Evolutionary conservation across 225 moss, liverwort and hornwort species (phyloP).

Genomic region (Anthoceros angustus): DNA sequence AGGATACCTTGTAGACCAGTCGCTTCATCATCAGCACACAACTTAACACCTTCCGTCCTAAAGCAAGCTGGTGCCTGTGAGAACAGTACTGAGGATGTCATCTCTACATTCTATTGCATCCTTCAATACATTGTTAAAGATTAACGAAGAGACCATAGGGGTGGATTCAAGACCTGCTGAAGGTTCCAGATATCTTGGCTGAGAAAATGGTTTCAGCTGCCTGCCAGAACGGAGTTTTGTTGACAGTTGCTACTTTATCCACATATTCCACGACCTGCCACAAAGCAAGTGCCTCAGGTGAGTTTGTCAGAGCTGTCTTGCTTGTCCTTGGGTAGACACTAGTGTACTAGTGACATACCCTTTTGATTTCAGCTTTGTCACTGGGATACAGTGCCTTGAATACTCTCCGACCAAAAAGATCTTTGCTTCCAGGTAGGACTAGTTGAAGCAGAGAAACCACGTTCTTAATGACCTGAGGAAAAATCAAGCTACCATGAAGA

Average conservation of each 20-base stretch:
- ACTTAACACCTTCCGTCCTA: slow-evolving; percentile 58
- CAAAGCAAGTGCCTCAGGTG: not conserved
- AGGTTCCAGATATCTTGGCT: slow-evolving; percentile 83
- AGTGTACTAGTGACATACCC: slow-evolving; percentile 19
- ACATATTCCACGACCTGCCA: slow-evolving; percentile 68
- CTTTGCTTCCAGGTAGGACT: slow-evolving; percentile 57
- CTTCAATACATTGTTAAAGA: not conserved
- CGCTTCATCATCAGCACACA: slow-evolving; percentile 55
- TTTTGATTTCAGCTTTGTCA: slow-evolving; percentile 55
- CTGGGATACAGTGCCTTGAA: slow-evolving; percentile 67
- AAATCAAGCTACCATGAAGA: not conserved
- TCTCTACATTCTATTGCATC: not conserved
- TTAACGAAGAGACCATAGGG: not conserved
- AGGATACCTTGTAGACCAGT: slow-evolving; percentile 50
- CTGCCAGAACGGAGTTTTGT: slow-evolving; percentile 39
- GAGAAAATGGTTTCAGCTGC: slow-evolving; percentile 62
- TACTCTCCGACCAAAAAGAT: slow-evolving; percentile 48
- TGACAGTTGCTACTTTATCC: slow-evolving; percentile 61
- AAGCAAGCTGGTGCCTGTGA: slow-evolving; percentile 62
- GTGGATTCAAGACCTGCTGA: slow-evolving; percentile 41
- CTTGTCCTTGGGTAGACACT: not conserved
- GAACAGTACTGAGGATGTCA: not conserved
- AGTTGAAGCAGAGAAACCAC: slow-evolving; percentile 62
- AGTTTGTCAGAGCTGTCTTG: too few species aligned
- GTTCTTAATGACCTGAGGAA: slow-evolving; percentile 62